Evolutionary conservation across 331 rosid species (phyloP).

Genomic region (Telfairia occidentalis): DNA sequence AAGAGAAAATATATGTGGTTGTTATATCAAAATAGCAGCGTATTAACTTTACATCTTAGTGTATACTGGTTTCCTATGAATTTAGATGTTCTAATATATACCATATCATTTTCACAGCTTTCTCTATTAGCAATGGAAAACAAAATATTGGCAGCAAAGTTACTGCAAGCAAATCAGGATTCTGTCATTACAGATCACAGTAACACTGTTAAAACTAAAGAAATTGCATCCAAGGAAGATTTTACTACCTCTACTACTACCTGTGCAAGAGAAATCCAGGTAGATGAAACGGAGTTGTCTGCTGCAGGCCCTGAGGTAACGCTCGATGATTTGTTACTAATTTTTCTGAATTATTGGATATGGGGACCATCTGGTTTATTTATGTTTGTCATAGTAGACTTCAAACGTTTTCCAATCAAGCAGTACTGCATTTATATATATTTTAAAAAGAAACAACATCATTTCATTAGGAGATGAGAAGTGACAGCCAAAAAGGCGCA

Average conservation of each 20-base stretch:
- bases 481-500: background rate
- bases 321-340: background rate
- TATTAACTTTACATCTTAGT: background rate
- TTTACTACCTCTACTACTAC: slow-evolving; percentile 12
- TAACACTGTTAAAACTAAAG: slow-evolving; percentile 19
- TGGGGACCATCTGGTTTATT: background rate
- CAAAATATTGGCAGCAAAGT: slow-evolving; percentile 44
- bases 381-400: background rate
- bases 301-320: slow-evolving; percentile 37
- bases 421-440: background rate
- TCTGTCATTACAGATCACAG: slow-evolving; percentile 15
- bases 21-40: background rate
- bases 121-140: slow-evolving; percentile 61
- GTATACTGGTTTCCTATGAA: background rate
- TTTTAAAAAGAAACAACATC: background rate
- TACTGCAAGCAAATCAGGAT: slow-evolving; percentile 35
- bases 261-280: slow-evolving; percentile 22
- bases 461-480: background rate
- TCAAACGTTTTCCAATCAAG: background rate
- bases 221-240: slow-evolving; percentile 19
- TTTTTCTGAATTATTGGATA: background rate
- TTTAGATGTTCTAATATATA: background rate
- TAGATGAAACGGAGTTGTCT: slow-evolving; percentile 30
- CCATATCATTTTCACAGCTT: slow-evolving; percentile 37
- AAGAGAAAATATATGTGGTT: background rate